These are phyloP conservation scores for Zizania latifolia DNA, from an alignment of 176 grass and related monocot species.

Conservation along the genomic window DNA sequence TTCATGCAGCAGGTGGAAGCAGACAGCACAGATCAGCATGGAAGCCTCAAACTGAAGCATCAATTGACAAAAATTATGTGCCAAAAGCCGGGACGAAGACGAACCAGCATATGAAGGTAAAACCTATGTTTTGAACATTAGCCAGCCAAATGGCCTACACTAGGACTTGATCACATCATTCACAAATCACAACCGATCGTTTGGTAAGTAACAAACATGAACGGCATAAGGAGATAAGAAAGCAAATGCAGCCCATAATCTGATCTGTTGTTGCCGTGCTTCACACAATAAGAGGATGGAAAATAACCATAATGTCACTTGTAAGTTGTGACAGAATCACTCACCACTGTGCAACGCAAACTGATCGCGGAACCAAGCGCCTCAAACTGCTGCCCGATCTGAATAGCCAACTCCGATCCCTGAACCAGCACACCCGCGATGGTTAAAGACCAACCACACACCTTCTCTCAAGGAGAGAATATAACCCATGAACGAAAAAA, in stretches of 20 bases:
- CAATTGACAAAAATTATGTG: neutral
- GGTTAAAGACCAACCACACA: neutral
- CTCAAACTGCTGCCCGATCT: slow-evolving; percentile 86
- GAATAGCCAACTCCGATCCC: slow-evolving; percentile 96
- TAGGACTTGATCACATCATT: neutral
- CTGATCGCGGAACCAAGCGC: slow-evolving; percentile 71
- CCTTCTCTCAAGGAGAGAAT: neutral
- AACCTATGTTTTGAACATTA: neutral
- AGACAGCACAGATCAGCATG: neutral
- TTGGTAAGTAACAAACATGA: neutral
- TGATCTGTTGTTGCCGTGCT: neutral
- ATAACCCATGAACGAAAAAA: neutral
- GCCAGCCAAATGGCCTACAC: neutral
- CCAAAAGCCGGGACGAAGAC: neutral
- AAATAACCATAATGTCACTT: neutral
- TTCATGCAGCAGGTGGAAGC: neutral
- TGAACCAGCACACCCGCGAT: slow-evolving; percentile 1
- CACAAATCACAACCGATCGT: neutral
- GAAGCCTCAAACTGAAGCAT: neutral
- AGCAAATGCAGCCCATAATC: neutral
- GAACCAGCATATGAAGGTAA: neutral
- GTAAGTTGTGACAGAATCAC: neutral
- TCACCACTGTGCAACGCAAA: slow-evolving; percentile 69
- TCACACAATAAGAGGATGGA: neutral
- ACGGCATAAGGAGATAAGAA: neutral